These are phyloP conservation scores for Rhizopus arrhizus DNA, from an alignment of 371 early-diverging fungal species.

Conservation along the genomic window DNA sequence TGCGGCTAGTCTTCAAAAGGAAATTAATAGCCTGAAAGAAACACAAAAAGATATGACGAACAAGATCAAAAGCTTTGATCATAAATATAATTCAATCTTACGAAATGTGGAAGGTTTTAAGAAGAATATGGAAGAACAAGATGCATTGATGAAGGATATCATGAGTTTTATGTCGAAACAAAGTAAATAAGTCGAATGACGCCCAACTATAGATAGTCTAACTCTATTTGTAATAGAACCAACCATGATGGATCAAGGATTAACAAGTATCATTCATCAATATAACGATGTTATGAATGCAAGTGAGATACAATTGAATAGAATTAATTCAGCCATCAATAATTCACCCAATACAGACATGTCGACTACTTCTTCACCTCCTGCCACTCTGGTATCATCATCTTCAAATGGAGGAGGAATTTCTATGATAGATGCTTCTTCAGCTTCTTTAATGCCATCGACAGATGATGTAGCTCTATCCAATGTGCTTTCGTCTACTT, in stretches of 20 bases:
- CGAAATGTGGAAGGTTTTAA: conserved; percentile 23
- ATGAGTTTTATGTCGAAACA: conserved; percentile 18
- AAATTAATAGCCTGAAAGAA: conserved; percentile 46
- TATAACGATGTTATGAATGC: conserved; percentile 16
- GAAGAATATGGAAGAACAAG: conserved; percentile 29
- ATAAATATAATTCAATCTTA: conserved; percentile 27
- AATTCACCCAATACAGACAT: background rate
- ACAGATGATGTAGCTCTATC: background rate
- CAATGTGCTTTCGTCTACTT: background rate
- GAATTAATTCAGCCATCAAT: background rate
- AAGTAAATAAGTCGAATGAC: conserved; percentile 2
- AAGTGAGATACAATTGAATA: conserved; percentile 12
- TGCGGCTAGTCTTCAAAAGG: conserved; percentile 46
- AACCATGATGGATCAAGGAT: conserved; percentile 4
- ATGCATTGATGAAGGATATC: conserved; percentile 21
- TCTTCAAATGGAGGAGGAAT: background rate
- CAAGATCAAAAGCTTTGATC: conserved; percentile 23
- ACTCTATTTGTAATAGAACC: conserved; percentile 1
- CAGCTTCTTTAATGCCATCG: background rate
- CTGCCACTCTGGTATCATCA: background rate
- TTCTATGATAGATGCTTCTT: no score
- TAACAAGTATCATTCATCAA: conserved; percentile 7
- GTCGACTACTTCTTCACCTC: background rate
- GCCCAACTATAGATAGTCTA: background rate
- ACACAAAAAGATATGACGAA: conserved; percentile 37